Percentiles rank a stretch among this genome's conserved stretches.
Conservation (phyloP, 768 basidiomycete genomes). For the Mycena belliarum region DNA sequence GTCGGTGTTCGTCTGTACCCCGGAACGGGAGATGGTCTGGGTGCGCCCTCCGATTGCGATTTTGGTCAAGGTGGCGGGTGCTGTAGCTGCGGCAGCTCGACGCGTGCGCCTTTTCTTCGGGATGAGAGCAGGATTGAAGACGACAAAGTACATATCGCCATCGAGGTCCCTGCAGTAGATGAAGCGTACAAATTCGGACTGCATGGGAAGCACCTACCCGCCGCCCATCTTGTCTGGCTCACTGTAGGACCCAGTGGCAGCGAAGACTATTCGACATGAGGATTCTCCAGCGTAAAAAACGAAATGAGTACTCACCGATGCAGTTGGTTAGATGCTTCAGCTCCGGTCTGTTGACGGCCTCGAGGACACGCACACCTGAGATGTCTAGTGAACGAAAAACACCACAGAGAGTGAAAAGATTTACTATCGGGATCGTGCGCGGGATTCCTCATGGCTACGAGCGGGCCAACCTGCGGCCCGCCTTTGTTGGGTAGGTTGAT, state of each 20-base stretch:
- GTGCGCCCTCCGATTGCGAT: background rate
- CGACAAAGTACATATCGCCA: slow-evolving; percentile 25
- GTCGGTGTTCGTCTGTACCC: slow-evolving; percentile 1
- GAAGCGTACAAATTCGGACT: background rate
- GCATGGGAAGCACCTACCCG: slow-evolving; percentile 15
- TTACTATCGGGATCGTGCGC: slow-evolving; percentile 23
- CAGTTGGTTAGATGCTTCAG: slow-evolving; percentile 21
- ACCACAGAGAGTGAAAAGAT: too few relatives aligned
- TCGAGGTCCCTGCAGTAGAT: slow-evolving; percentile 23
- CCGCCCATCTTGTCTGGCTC: slow-evolving; percentile 27
- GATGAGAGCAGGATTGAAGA: slow-evolving; percentile 20
- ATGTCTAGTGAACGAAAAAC: background rate
- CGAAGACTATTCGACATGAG: slow-evolving; percentile 23
- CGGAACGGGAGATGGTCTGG: background rate
- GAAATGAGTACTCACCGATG: slow-evolving; percentile 16
- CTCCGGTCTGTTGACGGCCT: slow-evolving; percentile 20
- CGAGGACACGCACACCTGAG: slow-evolving; percentile 22
- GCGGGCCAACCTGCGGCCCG: slow-evolving; percentile 18
- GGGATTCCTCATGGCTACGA: slow-evolving; percentile 23
- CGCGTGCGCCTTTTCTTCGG: slow-evolving; percentile 2
- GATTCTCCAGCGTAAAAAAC: background rate
- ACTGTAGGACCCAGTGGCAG: slow-evolving; percentile 18
- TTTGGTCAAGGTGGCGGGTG: background rate
- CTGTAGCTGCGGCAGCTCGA: background rate
- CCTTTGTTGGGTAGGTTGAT: slow-evolving; percentile 22